Evolutionary conservation across 208 protist species (phyloP), one percentile per base, ranked within the genome.

Genomic region (Trypanosoma lewisi): DNA sequence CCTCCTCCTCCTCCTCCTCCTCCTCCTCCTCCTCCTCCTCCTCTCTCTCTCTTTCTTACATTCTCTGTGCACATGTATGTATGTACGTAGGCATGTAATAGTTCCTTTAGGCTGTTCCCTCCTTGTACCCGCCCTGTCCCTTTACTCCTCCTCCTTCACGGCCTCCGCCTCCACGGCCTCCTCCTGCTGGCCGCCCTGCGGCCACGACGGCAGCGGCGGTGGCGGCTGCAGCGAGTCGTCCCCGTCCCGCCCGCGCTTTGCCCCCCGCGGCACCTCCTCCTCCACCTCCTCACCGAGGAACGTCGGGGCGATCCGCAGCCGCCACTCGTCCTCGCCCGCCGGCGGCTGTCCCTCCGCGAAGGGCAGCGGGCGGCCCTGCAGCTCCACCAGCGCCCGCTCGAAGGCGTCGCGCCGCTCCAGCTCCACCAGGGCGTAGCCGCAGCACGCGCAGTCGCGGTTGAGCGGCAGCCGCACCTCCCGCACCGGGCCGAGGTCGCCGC

Each of bases 391-490:
- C 2, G 89, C 89, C 33, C 76, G 78, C 33, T 78, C 73, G 56
- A 82, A 92, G 36, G 73, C 80, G 39, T 78, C 80, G n/a, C 75
- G 66, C 0, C 60, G 58, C 21, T 81, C 70, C 52, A 95, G 19
- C 73, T 95, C 83, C 16, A 95, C 85, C 28, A 95, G 52, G 6
- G 80, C 89, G 54, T 89, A 89, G n/a, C 89, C 89, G 16, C 78
- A 67, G 65, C 89, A 93, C 56, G 67, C 52, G 63, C 83, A 87
- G 58, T 92, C 77, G 16, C 73, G 57, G 45, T 87, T 80, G 6
- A 95, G 73, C 16, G 79, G 83, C 19, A 92, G 68, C 23, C 75
- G 79, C 45, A 91, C 79, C n/a, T 92, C 80, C 0, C 74, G 69
- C 23, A 95, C 69, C n/a, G 52, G 54, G 42, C 82, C 78, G 54